Base-by-base conservation (phyloP, 495 filamentous ascomycete species). In the Talaromyces ruber region DNA sequence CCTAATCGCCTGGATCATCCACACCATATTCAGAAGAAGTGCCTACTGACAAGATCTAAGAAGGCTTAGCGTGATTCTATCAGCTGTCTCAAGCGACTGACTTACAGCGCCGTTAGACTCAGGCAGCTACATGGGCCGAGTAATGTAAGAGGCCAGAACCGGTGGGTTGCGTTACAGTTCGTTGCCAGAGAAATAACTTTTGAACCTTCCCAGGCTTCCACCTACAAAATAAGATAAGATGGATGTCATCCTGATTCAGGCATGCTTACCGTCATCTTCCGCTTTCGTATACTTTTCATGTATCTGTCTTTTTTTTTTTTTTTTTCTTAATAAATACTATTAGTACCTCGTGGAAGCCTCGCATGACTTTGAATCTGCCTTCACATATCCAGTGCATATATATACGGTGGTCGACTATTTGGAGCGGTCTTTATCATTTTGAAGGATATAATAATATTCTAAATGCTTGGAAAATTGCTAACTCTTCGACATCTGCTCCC, bases 181-280 rank as follows among this genome's bases (percentile, higher is more conserved):
- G 55, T 37, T 58, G 8, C 26, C 53, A 26, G n/a, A 56, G 6
- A 47, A 47, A 18, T 47, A 47, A 47, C 43, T 47, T 47, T n/a
- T n/a, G n/a, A n/a, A n/a, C n/a, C n/a, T n/a, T 6, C 43, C 18
- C 18, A 18, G 43, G 6, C 4, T 47, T 47, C 43, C 43, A 47
- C 5, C 34, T 37, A n/a, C 50, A 57, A 26, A 29, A 57, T 54
- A 57, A 32, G 29, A 34, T 57, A 57, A 57, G 14, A 34, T 34
- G 26, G 29, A 57, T 57, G 54, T 59, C 59, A 51, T 50, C 25
- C 59, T 60, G 59, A 60, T 29, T 60, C 43, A 47, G 59, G n/a
- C 12, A 26, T 26, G 34, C n/a, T 24, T 26, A 57, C 54, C 54
- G 54, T 34, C 18, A 18, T 30, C 59, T 30, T 60, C 59, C 59